These are phyloP conservation scores for Gnaphalium uliginosum DNA, from an alignment of 129 eudicot species.

Conservation along the genomic window DNA sequence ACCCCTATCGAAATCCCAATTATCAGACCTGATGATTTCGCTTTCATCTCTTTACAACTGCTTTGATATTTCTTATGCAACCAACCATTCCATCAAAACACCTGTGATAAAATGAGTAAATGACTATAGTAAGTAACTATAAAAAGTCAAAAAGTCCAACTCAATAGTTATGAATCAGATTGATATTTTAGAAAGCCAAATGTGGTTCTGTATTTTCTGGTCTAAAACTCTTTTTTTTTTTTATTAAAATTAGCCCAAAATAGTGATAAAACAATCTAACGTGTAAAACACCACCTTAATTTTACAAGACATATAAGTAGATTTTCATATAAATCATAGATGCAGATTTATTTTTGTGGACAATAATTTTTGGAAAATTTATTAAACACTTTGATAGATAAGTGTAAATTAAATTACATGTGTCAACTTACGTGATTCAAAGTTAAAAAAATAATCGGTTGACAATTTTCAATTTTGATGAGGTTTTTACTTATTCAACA, in stretches of 20 bases:
- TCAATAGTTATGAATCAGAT: neutral
- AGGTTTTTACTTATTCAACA: constrained; percentile 29
- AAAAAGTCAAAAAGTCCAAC: neutral
- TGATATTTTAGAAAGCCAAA: neutral
- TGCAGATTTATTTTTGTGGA: too few species aligned
- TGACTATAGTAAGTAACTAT: neutral
- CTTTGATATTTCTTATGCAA: constrained; percentile 22
- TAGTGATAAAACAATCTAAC: constrained; percentile 7
- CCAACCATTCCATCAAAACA: constrained; percentile 34
- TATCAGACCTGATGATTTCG: constrained; percentile 59
- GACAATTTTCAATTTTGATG: constrained; percentile 19
- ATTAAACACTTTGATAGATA: neutral
- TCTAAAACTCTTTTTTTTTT: neutral
- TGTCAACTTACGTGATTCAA: neutral
- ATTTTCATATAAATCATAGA: too few species aligned
- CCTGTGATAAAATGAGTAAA: neutral
- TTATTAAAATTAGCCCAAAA: too few species aligned
- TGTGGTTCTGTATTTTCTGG: constrained; percentile 5
- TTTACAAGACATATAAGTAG: too few species aligned
- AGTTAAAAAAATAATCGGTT: constrained; percentile 14
- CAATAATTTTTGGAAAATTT: too few species aligned
- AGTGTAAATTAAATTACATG: neutral
- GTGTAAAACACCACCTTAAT: neutral
- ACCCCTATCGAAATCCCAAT: constrained; percentile 90
- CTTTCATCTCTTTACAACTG: constrained; percentile 51